Conservation (phyloP, 1,139 yeast genomes). For the Pichia terricola region DNA sequence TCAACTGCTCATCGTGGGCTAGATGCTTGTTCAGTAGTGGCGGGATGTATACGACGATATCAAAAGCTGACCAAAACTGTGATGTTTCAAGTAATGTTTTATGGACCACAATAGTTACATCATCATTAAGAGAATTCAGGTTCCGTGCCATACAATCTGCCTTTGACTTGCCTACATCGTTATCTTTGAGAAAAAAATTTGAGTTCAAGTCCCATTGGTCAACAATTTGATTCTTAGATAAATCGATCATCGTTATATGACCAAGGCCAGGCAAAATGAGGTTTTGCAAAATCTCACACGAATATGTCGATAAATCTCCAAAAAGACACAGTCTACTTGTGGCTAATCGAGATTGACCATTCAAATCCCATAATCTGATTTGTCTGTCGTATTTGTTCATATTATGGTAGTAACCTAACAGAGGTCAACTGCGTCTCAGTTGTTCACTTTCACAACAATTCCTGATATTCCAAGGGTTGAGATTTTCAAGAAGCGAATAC, state of each 20-base stretch:
- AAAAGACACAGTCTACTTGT: conserved; percentile 53
- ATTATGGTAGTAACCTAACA: not conserved
- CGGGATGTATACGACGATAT: conserved; percentile 35
- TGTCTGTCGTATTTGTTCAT: conserved; percentile 66
- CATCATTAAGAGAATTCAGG: too few relatives aligned
- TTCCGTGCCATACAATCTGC: too few relatives aligned
- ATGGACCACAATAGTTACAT: too few relatives aligned
- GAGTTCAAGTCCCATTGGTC: conserved; percentile 37
- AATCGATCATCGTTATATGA: conserved; percentile 49
- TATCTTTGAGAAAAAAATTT: conserved; percentile 50
- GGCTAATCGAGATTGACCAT: conserved; percentile 62
- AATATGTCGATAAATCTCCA: conserved; percentile 44
- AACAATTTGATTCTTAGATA: conserved; percentile 25
- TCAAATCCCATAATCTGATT: conserved; percentile 73
- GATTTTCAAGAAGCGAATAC: too few relatives aligned
- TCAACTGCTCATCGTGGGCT: too few relatives aligned
- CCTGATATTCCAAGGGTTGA: too few relatives aligned
- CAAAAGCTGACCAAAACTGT: conserved; percentile 35
- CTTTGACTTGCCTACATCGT: not conserved
- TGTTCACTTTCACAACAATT: too few relatives aligned
- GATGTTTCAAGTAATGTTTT: too few relatives aligned
- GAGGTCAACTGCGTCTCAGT: too few relatives aligned
- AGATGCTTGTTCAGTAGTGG: too few relatives aligned
- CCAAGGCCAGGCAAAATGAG: conserved; percentile 78
- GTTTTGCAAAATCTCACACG: conserved; percentile 69